Conservation (phyloP, 1,139 yeast species). For the Candida glucosophila region DNA sequence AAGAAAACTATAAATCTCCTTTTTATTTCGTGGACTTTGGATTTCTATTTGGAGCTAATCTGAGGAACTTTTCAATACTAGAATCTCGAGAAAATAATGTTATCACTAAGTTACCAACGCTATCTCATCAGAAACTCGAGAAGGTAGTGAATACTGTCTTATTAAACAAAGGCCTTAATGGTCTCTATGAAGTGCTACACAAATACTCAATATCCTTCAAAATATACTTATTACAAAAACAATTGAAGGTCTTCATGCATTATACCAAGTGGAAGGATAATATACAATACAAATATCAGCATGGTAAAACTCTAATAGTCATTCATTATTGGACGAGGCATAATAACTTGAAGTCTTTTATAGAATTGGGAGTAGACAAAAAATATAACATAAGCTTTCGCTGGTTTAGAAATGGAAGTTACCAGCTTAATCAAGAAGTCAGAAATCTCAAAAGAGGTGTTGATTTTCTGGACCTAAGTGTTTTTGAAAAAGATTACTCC, state of each 20-base stretch:
- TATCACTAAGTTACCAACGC: constrained; percentile 23
- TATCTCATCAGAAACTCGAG: constrained; percentile 42
- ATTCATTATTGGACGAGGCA: constrained; percentile 65
- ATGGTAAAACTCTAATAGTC: constrained; percentile 51
- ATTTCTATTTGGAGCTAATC: constrained; percentile 45
- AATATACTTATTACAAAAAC: constrained; percentile 59
- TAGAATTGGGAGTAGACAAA: constrained; percentile 60
- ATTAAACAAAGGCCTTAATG: constrained; percentile 42
- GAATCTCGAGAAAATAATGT: constrained; percentile 16
- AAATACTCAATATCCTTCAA: constrained; percentile 68
- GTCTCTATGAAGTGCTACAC: constrained; percentile 61
- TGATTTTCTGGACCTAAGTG: neutral
- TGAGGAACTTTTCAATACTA: constrained; percentile 24
- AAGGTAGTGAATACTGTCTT: constrained; percentile 49
- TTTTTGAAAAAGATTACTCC: neutral
- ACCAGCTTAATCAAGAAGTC: constrained; percentile 13
- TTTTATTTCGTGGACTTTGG: constrained; percentile 73
- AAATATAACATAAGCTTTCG: constrained; percentile 45
- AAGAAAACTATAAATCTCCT: constrained; percentile 42
- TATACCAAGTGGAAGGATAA: constrained; percentile 56
- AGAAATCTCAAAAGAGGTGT: neutral
- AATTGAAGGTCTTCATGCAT: constrained; percentile 46
- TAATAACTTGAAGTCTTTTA: constrained; percentile 36
- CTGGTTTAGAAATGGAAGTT: constrained; percentile 60
- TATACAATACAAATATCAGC: constrained; percentile 56